Conservation (phyloP, 78 protist species). For the Planoprotostelium fungivorum region DNA sequence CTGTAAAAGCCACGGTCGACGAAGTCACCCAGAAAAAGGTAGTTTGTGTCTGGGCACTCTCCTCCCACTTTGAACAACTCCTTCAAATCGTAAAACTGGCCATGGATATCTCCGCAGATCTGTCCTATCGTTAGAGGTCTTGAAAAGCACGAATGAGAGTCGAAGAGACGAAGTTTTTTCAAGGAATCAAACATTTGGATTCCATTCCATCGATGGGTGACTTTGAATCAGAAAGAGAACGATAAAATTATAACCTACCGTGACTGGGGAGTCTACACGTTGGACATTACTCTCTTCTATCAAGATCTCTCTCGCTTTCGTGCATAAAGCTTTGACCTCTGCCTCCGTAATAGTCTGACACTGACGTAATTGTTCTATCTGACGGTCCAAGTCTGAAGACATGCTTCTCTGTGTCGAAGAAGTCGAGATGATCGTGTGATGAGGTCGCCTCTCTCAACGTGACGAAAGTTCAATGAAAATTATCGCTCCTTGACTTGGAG, state of each 20-base stretch:
- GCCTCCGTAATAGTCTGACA: conserved; percentile 91
- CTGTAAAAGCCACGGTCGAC: conserved; percentile 99
- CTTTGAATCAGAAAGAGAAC: not conserved
- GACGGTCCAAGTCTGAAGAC: conserved; percentile 84
- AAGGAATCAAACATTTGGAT: not conserved
- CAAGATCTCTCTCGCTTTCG: conserved; percentile 96
- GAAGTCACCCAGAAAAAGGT: conserved; percentile 98
- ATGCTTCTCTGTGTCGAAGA: conserved; percentile 1
- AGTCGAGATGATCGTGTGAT: too few relatives aligned
- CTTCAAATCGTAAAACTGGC: conserved; percentile 97
- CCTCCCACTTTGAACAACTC: conserved; percentile 97
- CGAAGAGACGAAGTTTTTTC: not conserved
- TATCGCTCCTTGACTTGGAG: too few relatives aligned
- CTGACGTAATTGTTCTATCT: conserved; percentile 84
- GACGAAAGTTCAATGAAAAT: too few relatives aligned
- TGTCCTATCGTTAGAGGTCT: conserved; percentile 9
- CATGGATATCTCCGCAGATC: conserved; percentile 99
- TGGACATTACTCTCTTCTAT: conserved; percentile 97
- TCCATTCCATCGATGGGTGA: not conserved
- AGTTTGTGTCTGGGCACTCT: conserved; percentile 93
- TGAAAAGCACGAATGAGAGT: not conserved
- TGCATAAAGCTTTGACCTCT: conserved; percentile 95
- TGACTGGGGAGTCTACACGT: conserved; percentile 94
- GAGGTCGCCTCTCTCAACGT: too few relatives aligned
- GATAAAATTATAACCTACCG: conserved; percentile 56